Base-by-base conservation (phyloP, 306 rosid species). In the Betula pendula region DNA sequence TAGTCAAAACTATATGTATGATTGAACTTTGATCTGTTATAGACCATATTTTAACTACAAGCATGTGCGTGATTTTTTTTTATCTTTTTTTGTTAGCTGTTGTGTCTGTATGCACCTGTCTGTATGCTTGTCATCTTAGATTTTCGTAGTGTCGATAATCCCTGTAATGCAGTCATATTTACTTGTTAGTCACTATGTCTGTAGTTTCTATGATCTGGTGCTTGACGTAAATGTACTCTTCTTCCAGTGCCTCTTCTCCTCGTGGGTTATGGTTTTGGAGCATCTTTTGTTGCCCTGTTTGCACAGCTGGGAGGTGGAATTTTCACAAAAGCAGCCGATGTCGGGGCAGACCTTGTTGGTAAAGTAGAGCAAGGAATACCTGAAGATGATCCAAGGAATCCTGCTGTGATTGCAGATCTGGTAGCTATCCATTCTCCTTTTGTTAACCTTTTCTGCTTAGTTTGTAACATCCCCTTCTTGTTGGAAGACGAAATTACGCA, bases 271-370 rank as follows among this genome's bases (percentile, higher is more conserved):
- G 98, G 98, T 71, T 95, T 95, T 48, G 98, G 98, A 72, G 98
- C 98, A 73, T 95, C 98, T 84, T 95, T 95, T 78, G 98, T 95
- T 40, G 98, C 98, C 62, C 85, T 95, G 60, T 95, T 95, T 81
- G 98, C 98, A 60, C 98, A 95, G 81, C 80, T 95, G 92, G 98
- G 98, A 79, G 98, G 98, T 79, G 98, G 98, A 79, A 95, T 95
- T 81, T 95, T 35, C 82, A 95, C 98, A 70, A 95, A 95, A 85
- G 98, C 98, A 11, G 98, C 98, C 43, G 98, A 95, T 88, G 97
- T 95, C 63, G 98, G 98, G 70, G 98, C 98, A 40, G 98, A 95
- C 81, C 98, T 95, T 74, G 97, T 95, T 79, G 98, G 98, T 78
- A 95, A 95, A 89, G 92, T 95, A 63, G 98, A 95, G 87, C 97